phyloP scores from a whole-genome alignment of 2,329 filamentous ascomycete genomes.

The Epicoccum nigrum region DNA sequence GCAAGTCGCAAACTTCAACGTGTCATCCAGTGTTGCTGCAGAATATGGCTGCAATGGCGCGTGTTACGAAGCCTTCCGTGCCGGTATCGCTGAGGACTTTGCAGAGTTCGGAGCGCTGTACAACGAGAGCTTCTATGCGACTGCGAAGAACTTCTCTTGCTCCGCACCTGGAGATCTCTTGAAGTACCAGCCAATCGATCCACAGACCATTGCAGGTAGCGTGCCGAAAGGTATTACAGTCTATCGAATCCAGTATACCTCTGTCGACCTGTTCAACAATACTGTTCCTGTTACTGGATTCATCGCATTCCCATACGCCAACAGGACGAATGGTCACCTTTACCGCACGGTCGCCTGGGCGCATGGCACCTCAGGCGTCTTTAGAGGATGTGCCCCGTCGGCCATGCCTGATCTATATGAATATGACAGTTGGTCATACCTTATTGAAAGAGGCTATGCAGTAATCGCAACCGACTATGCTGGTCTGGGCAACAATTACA shows the following conservation, averaged over 20 bases:
- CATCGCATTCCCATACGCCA: constrained; percentile 5
- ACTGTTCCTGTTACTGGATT: constrained; percentile 7
- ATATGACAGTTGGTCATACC: background rate
- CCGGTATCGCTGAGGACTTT: background rate
- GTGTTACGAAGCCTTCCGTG: constrained; percentile 3
- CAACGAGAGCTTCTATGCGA: constrained; percentile 5
- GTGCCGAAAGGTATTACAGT: background rate
- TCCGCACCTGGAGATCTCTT: constrained; percentile 8
- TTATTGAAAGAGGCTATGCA: constrained; percentile 1
- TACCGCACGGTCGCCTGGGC: constrained; percentile 6
- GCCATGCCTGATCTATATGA: constrained; percentile 1
- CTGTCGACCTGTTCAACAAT: background rate
- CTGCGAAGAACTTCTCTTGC: constrained; percentile 6
- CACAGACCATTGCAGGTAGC: background rate
- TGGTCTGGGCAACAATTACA: constrained; percentile 5
- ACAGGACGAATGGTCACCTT: background rate
- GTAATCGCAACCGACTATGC: constrained; percentile 8
- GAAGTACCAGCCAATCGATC: background rate
- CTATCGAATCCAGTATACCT: constrained; percentile 8
- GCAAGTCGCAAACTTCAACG: constrained; percentile 7
- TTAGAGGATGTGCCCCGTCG: constrained; percentile 5
- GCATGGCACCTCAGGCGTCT: constrained; percentile 7
- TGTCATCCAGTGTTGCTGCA: constrained; percentile 1
- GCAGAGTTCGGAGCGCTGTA: constrained; percentile 1
- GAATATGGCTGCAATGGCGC: constrained; percentile 1